phyloP scores from a whole-genome alignment of 257 asterid species.

The Solanum sparsipilum region DNA sequence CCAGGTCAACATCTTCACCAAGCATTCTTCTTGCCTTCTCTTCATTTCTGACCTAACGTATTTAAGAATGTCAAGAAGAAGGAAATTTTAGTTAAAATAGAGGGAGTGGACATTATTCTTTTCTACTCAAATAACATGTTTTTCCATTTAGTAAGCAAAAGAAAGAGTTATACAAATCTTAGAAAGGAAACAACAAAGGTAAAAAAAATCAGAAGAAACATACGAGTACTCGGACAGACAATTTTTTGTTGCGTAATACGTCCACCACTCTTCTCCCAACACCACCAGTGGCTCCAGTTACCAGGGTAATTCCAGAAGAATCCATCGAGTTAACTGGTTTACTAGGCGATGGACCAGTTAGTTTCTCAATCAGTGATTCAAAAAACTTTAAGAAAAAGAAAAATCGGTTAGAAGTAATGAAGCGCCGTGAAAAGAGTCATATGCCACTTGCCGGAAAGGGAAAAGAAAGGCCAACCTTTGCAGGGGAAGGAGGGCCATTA shows the following conservation, averaged over 20 bases:
- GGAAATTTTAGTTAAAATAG: background rate
- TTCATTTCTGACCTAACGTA: slow-evolving; percentile 77
- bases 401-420: slow-evolving; percentile 27
- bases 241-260: slow-evolving; percentile 51
- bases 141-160: background rate
- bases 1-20: slow-evolving; percentile 85
- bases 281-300: slow-evolving; percentile 97
- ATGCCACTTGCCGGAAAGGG: background rate
- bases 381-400: slow-evolving; percentile 48
- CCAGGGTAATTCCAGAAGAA: slow-evolving; percentile 56
- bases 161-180: background rate
- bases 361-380: slow-evolving; percentile 82
- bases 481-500: slow-evolving; percentile 95
- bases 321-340: slow-evolving; percentile 52
- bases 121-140: background rate
- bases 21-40: slow-evolving; percentile 92
- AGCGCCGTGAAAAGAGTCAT: background rate
- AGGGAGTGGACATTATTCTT: background rate
- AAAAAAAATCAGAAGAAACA: background rate
- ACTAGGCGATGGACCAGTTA: slow-evolving; percentile 78
- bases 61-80: background rate
- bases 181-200: background rate
- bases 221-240: slow-evolving; percentile 75
- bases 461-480: slow-evolving; percentile 44
- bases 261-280: slow-evolving; percentile 94